Conservation (phyloP, 2,329 filamentous ascomycete species). For the Sphaerulina vaccinii region DNA sequence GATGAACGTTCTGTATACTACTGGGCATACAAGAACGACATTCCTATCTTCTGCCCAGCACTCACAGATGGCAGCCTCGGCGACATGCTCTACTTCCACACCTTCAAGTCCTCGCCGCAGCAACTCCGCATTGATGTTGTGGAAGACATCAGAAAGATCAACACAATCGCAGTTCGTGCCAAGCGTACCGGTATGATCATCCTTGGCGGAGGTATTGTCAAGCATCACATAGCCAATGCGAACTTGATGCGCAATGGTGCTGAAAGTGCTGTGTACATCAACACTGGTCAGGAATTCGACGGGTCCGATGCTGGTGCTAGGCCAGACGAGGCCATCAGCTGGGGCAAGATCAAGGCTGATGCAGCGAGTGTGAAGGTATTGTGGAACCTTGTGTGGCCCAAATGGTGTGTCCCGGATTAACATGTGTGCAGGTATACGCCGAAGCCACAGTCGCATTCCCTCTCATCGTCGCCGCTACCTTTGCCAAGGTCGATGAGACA, state of each 20-base stretch:
- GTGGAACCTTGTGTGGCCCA: conserved; percentile 13
- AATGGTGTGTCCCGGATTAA: not conserved
- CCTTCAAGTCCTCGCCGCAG: conserved; percentile 79
- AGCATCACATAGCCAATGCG: conserved; percentile 98
- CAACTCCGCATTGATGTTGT: conserved; percentile 88
- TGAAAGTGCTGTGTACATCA: conserved; percentile 95
- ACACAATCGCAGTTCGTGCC: conserved; percentile 84
- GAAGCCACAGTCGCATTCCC: conserved; percentile 68
- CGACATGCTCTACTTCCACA: conserved; percentile 99
- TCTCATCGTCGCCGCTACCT: conserved; percentile 65
- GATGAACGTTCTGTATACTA: conserved; percentile 90
- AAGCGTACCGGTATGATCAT: conserved; percentile 93
- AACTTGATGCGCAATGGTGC: conserved; percentile 97
- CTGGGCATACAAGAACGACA: conserved; percentile 96
- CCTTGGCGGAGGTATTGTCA: conserved; percentile 89
- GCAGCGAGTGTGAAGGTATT: conserved; percentile 85
- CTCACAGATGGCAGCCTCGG: conserved; percentile 92
- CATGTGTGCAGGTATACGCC: conserved; percentile 53
- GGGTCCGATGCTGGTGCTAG: conserved; percentile 93
- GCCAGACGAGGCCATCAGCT: conserved; percentile 94
- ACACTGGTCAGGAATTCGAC: conserved; percentile 96
- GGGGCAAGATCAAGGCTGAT: conserved; percentile 94
- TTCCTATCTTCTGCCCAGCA: conserved; percentile 94
- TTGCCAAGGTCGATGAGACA: conserved; percentile 47
- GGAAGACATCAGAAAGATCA: conserved; percentile 88